Evolutionary conservation across 2,329 filamentous ascomycete genomes (phyloP), one percentile per base, ranked within the genome.

Genomic region (Biscogniauxia sp.): DNA sequence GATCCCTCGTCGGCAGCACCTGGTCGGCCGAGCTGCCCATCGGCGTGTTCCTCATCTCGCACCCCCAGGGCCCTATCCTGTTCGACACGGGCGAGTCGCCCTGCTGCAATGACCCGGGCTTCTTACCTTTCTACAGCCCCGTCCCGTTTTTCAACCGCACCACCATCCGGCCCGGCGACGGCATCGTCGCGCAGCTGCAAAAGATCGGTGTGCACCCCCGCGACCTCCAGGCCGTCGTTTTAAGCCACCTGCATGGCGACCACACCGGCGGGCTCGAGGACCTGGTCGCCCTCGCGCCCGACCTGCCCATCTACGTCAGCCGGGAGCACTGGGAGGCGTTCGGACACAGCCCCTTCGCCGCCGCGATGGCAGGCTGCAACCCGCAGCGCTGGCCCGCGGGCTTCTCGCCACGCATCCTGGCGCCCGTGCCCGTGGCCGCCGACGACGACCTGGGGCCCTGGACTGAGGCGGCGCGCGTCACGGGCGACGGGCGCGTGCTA

Each of bases 281-380:
- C 41, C 55, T 75, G 15, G 49, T 63, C 17, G 64, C 56, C 4
- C 67, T 62, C n/a, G 68, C 67, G 19, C 69, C 69, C 1, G 61
- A 66, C 32, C 60, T 70, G 7, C 70, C 71, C 5, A 63, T 75
- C 7, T 72, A 62, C 25, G 55, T 73, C 23, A 66, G 64, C 51
- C 60, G 63, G 5, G 68, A 73, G 50, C 73, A 76, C 57, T 75
- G 73, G 73, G 56, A 68, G 8, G 66, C 67, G 1, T 74, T 75
- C 54, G 69, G 70, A 8, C 66, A 72, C 57, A 63, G 66, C 23
- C 68, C 65, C 7, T 19, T 70, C 13, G 66, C 65, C 28, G 74
- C 73, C 2, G 65, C 65, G 1, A 58, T 72, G 2, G 63, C 73
- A 53, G 74, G 73, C 0, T 68, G 67, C 19, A 68, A 66, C 17